Conservation (phyloP, 148 eudicot genomes). For the Camellia japonica region DNA sequence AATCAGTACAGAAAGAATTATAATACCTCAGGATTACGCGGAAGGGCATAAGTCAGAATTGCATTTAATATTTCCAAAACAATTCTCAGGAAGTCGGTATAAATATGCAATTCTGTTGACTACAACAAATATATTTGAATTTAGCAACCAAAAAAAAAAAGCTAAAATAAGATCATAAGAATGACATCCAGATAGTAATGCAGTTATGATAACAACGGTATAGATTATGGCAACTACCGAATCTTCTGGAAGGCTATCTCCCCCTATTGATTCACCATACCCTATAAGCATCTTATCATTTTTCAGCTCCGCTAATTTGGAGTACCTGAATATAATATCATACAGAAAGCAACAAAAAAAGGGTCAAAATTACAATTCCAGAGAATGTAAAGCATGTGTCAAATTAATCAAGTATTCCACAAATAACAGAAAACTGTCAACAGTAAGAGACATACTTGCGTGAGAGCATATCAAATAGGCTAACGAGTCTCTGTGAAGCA, state of each 20-base stretch:
- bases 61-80: conserved; percentile 88
- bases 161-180: not conserved
- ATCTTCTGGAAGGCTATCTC: conserved; percentile 51
- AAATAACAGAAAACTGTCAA: not conserved
- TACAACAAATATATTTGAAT: conserved; percentile 28
- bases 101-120: conserved; percentile 82
- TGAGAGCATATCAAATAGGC: conserved; percentile 83
- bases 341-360: conserved; percentile 9
- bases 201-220: not conserved
- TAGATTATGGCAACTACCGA: conserved; percentile 22
- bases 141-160: not conserved
- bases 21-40: conserved; percentile 90
- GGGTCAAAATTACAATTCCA: not conserved
- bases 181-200: not conserved
- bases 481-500: conserved; percentile 87
- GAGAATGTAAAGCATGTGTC: not conserved
- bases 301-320: conserved; percentile 73
- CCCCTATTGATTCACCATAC: conserved; percentile 43
- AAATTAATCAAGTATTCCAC: not conserved
- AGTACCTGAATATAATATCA: conserved; percentile 47
- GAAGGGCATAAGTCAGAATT: conserved; percentile 80
- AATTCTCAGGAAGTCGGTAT: conserved; percentile 79
- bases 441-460: conserved; percentile 60
- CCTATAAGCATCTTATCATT: conserved; percentile 48
- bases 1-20: not conserved